A percentile compares a stretch with the other conserved stretches of the same genome.
These are phyloP conservation scores for Termitomyces sp. DNA, from an alignment of 768 basidiomycete species.

Conservation along the genomic window DNA sequence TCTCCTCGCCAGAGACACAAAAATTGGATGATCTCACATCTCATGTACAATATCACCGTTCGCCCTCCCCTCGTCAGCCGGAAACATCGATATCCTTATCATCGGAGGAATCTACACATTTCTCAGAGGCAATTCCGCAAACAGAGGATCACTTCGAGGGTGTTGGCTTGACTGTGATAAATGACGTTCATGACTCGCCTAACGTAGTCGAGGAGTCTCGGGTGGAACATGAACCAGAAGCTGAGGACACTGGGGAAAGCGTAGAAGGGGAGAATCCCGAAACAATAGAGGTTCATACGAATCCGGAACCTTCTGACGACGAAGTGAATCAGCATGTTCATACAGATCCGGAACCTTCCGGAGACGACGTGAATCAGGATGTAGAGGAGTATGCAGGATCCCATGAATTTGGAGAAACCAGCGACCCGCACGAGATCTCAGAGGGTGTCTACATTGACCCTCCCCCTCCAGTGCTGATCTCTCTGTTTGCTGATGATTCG, in stretches of 20 bases:
- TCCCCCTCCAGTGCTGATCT: slow-evolving; percentile 65
- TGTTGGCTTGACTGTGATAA: background rate
- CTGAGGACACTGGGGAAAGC: background rate
- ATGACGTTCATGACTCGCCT: background rate
- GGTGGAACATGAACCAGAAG: background rate
- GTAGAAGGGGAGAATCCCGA: background rate
- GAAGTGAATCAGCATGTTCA: background rate
- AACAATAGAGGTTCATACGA: background rate
- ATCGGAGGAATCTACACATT: background rate
- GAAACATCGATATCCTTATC: background rate
- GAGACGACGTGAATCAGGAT: background rate
- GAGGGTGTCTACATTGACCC: slow-evolving; percentile 74
- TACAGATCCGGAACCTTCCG: background rate
- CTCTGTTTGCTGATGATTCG: slow-evolving; percentile 35
- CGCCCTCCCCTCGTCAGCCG: background rate
- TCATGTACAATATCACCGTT: background rate
- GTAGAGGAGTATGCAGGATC: background rate
- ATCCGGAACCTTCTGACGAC: background rate
- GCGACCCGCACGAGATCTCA: slow-evolving; percentile 57
- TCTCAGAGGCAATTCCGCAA: background rate
- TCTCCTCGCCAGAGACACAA: background rate
- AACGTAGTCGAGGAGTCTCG: background rate
- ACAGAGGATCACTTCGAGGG: background rate
- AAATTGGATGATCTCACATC: background rate
- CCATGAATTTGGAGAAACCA: slow-evolving; percentile 12